These are phyloP conservation scores for Cucumis cinereus DNA, from an alignment of 306 rosid genomes.

Conservation along the genomic window DNA sequence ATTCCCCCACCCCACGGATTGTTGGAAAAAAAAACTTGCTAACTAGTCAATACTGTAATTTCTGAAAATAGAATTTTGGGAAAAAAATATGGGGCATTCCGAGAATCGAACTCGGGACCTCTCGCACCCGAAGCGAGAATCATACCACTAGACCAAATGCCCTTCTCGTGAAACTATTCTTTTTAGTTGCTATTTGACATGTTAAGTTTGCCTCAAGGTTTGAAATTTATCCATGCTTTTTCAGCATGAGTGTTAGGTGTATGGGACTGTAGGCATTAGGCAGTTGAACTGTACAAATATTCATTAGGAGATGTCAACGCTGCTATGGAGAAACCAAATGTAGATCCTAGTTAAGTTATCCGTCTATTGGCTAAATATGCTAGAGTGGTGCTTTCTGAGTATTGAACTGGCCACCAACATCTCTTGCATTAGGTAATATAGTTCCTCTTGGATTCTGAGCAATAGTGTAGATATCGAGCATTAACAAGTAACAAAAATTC, in stretches of 20 bases:
- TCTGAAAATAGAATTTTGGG: neutral
- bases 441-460: too few species aligned
- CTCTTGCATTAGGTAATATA: too few species aligned
- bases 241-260: neutral
- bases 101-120: constrained; percentile 13
- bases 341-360: neutral
- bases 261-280: neutral
- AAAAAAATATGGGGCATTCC: constrained; percentile 2
- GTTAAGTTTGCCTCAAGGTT: neutral
- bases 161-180: neutral
- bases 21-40: too few species aligned
- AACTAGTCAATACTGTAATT: too few species aligned
- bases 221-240: too few species aligned
- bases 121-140: constrained; percentile 15
- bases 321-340: neutral
- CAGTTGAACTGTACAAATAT: neutral
- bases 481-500: too few species aligned
- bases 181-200: neutral
- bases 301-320: neutral
- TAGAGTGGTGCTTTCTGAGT: too few species aligned
- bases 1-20: too few species aligned
- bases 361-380: neutral
- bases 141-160: constrained; percentile 16
- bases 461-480: too few species aligned
- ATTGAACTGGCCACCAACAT: too few species aligned